These are phyloP conservation scores for Iberis pinnata DNA, from an alignment of 345 rosid species.

Conservation along the genomic window DNA sequence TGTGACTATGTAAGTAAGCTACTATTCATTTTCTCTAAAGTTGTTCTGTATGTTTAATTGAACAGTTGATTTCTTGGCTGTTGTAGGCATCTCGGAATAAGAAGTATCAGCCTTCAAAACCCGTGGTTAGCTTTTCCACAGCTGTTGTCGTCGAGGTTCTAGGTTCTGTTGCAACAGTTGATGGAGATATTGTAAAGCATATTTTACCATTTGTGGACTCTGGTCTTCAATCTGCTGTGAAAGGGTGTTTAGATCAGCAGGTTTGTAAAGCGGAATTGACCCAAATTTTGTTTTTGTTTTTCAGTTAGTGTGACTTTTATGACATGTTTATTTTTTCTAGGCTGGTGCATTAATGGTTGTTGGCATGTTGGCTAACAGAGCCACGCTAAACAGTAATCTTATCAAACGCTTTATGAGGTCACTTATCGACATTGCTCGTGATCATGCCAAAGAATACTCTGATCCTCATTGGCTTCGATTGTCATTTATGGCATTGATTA, in stretches of 20 bases:
- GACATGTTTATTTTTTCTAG: slow-evolving; percentile 31
- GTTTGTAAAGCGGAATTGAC: slow-evolving; percentile 33
- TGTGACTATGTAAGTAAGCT: slow-evolving; percentile 73
- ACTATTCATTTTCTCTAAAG: background rate
- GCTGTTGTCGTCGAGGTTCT: slow-evolving; percentile 74
- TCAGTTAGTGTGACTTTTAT: slow-evolving; percentile 3
- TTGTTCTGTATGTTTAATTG: slow-evolving; percentile 12
- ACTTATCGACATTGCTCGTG: slow-evolving; percentile 53
- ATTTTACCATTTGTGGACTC: slow-evolving; percentile 70
- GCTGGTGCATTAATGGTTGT: slow-evolving; percentile 90
- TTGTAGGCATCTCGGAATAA: slow-evolving; percentile 62
- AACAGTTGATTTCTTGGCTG: slow-evolving; percentile 17
- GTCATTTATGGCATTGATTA: slow-evolving; percentile 63
- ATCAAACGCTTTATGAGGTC: slow-evolving; percentile 64
- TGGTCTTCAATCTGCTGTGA: slow-evolving; percentile 56
- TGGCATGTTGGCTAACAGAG: slow-evolving; percentile 65
- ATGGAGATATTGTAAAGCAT: slow-evolving; percentile 62
- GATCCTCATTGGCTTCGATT: slow-evolving; percentile 63
- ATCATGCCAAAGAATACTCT: slow-evolving; percentile 54
- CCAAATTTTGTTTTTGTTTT: slow-evolving; percentile 10
- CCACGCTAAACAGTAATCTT: slow-evolving; percentile 56
- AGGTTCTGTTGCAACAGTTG: slow-evolving; percentile 51
- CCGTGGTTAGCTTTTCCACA: slow-evolving; percentile 60
- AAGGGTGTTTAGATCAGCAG: slow-evolving; percentile 67
- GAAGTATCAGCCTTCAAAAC: slow-evolving; percentile 60